These are phyloP conservation scores for Lithocarpus polystachyus DNA, from an alignment of 306 rosid genomes.

Conservation along the genomic window DNA sequence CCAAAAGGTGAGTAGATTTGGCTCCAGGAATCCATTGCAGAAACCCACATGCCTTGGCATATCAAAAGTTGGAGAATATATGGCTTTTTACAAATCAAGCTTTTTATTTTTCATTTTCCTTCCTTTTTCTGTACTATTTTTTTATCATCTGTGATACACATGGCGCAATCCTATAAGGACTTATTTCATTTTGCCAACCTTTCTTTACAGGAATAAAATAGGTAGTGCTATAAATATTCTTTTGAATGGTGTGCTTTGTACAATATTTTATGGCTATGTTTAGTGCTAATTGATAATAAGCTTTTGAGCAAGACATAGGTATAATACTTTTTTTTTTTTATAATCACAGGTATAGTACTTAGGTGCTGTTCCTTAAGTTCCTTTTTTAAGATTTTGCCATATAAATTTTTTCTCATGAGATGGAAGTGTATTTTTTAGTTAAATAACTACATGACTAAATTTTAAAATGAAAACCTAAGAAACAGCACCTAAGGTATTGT, in stretches of 20 bases:
- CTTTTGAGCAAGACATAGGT: no score
- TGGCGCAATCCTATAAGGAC: constrained; percentile 30
- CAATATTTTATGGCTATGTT: background rate
- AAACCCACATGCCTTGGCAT: constrained; percentile 66
- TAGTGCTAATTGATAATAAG: background rate
- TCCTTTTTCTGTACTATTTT: constrained; percentile 14
- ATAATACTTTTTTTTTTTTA: no score
- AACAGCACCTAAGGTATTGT: no score
- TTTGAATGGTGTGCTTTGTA: constrained; percentile 31
- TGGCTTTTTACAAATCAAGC: constrained; percentile 38
- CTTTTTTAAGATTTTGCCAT: no score
- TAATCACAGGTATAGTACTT: no score
- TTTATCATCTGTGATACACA: constrained; percentile 30
- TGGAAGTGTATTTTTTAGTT: no score
- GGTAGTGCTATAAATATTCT: constrained; percentile 38
- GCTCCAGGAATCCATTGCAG: constrained; percentile 67
- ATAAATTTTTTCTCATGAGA: no score
- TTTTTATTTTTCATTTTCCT: constrained; percentile 24
- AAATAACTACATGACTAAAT: no score
- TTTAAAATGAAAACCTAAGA: no score
- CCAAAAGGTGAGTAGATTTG: constrained; percentile 45
- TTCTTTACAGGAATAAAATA: constrained; percentile 13
- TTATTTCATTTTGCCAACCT: constrained; percentile 29
- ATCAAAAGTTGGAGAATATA: constrained; percentile 73
- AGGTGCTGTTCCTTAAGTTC: no score